These are phyloP conservation scores for Kurtzmaniella quercitrusa DNA, from an alignment of 1,139 yeast species.

Conservation along the genomic window DNA sequence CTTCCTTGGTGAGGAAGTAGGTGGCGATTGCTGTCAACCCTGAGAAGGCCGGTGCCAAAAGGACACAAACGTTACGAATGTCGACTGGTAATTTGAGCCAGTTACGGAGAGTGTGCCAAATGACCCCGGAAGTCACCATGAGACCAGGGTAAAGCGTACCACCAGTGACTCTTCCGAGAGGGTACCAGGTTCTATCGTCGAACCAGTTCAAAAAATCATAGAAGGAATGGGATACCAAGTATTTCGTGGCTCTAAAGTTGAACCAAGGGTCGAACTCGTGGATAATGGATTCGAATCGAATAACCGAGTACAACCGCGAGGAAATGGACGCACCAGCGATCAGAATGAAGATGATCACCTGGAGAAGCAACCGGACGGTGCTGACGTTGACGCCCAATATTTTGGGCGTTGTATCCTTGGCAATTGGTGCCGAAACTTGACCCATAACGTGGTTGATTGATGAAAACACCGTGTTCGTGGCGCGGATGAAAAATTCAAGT, in stretches of 20 bases:
- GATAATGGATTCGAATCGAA: constrained; percentile 89
- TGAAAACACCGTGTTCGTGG: constrained; percentile 10
- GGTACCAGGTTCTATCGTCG: constrained; percentile 99
- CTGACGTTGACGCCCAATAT: constrained; percentile 35
- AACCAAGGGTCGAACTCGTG: constrained; percentile 99
- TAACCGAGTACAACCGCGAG: constrained; percentile 75
- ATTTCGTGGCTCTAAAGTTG: constrained; percentile 91
- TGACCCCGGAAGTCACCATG: constrained; percentile 93
- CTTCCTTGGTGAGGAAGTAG: constrained; percentile 83
- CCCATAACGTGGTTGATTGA: constrained; percentile 1
- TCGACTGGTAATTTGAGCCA: constrained; percentile 79
- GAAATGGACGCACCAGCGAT: constrained; percentile 90
- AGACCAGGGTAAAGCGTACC: constrained; percentile 98
- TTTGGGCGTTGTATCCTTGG: constrained; percentile 16
- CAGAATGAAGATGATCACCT: constrained; percentile 60
- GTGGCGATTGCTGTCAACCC: constrained; percentile 91
- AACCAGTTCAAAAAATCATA: constrained; percentile 97
- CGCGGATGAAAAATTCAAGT: background rate
- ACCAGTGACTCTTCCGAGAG: constrained; percentile 97
- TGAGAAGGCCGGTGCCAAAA: constrained; percentile 95
- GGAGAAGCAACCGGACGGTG: constrained; percentile 48
- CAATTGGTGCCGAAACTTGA: constrained; percentile 10
- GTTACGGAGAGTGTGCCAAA: constrained; percentile 69
- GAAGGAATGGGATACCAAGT: constrained; percentile 76
- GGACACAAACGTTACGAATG: constrained; percentile 91